phyloP scores from a whole-genome alignment of 257 asterid species.

The Salvia miltiorrhiza region DNA sequence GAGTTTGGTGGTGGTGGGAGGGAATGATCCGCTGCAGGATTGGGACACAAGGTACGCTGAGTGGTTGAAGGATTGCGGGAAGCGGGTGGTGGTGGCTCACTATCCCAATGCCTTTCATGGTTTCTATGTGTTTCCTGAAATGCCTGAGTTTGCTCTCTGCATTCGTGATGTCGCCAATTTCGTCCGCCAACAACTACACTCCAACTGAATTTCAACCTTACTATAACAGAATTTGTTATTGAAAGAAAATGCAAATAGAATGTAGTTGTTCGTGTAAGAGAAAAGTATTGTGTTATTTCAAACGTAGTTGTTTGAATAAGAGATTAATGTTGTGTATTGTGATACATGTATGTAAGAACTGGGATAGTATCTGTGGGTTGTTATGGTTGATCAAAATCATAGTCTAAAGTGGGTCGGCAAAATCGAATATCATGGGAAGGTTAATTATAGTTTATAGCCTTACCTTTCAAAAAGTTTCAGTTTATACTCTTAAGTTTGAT shows the following conservation, averaged over 20 bases:
- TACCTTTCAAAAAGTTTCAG: too few species aligned
- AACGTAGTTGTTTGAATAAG: neutral
- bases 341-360: neutral
- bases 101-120: slow-evolving; percentile 42
- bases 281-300: too few species aligned
- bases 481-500: too few species aligned
- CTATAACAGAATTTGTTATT: neutral
- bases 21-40: slow-evolving; percentile 41
- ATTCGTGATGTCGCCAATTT: neutral
- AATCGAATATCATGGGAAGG: too few species aligned
- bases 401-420: too few species aligned
- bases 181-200: neutral
- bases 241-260: neutral
- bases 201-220: neutral
- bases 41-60: slow-evolving; percentile 32
- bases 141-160: slow-evolving; percentile 23
- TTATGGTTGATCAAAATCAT: too few species aligned
- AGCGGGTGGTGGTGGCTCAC: slow-evolving; percentile 28
- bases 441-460: too few species aligned
- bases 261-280: neutral
- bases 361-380: too few species aligned
- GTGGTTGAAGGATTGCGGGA: slow-evolving; percentile 32
- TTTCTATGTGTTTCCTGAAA: slow-evolving; percentile 32
- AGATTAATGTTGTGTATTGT: neutral
- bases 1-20: slow-evolving; percentile 34